Base-by-base conservation (phyloP, 495 filamentous ascomycete genomes). In the Cercophora scortea region DNA sequence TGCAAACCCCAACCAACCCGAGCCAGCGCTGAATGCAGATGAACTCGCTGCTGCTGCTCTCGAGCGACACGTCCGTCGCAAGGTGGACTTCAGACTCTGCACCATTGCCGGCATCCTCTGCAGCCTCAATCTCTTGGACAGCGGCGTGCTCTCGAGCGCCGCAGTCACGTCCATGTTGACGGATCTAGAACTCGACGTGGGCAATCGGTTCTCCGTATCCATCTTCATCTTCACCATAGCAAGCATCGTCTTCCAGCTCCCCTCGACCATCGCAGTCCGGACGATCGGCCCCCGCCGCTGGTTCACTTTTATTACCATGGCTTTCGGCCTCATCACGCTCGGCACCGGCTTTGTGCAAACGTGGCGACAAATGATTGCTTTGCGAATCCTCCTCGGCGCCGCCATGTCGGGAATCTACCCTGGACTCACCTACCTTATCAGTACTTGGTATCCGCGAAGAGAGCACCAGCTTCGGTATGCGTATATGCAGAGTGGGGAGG, bases 221-320 rank as follows among this genome's bases (percentile, higher is more conserved):
- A 90, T 91, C 48, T 85, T 91, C 66, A 87, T 89, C 61, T 89
- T 88, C 70, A 89, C 87, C 32, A 76, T 89, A 52, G 76, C 84
- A 11, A 85, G 80, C 62, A 86, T 91, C 42, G 75, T 77, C 18
- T 89, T 87, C 59, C 87, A 91, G 61, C 71, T 91, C 13, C 87
- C 87, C 0, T 83, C 81, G 32, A 90, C 86, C 3, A 70, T 89
- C 17, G 81, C 83, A 6, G 83, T 88, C 39, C 76, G 87, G 34
- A 73, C 80, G 7, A 70, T 86, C 44, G 86, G 86, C 11, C 87
- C 86, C 1, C 74, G 86, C 18, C 51, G 82, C 41, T 88, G 80
- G 82, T 88, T 90, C 57, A 66, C 80, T 4, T 60, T 72, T 38
- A 86, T 85, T 51, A 90, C 87, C 32, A 71, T 87, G 59, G 60